Percentiles rank a stretch among this genome's conserved stretches.
phyloP scores from a whole-genome alignment of 768 basidiomycete species.

The Naganishia vishniacii region DNA sequence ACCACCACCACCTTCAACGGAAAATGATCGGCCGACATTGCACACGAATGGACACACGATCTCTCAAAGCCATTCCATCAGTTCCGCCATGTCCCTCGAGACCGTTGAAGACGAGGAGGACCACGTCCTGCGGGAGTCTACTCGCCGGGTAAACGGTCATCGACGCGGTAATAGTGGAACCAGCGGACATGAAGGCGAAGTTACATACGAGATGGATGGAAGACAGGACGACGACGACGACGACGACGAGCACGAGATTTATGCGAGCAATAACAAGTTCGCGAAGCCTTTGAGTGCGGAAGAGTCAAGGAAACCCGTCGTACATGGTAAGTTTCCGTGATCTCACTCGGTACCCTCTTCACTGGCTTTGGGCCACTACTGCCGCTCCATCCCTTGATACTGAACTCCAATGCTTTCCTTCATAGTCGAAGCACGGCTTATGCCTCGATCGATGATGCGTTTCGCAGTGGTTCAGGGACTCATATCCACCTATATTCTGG shows the following conservation, averaged over 20 bases:
- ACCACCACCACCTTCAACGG: not conserved
- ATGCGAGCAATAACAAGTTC: slow-evolving; percentile 13
- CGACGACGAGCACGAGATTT: slow-evolving; percentile 8
- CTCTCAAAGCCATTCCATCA: slow-evolving; percentile 9
- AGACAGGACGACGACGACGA: too few species aligned
- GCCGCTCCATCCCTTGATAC: too few species aligned
- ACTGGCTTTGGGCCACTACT: not conserved
- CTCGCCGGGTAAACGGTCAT: not conserved
- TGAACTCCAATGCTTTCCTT: not conserved
- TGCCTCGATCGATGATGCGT: slow-evolving; percentile 13
- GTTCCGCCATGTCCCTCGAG: slow-evolving; percentile 7
- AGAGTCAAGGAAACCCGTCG: slow-evolving; percentile 16
- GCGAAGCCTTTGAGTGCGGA: not conserved
- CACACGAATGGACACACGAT: slow-evolving; percentile 7
- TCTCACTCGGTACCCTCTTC: not conserved
- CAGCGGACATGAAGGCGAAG: not conserved
- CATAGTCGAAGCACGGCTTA: slow-evolving; percentile 13
- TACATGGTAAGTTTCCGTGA: not conserved
- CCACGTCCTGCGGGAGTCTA: not conserved
- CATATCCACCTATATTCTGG: slow-evolving; percentile 57
- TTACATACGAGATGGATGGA: not conserved
- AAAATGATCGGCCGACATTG: not conserved
- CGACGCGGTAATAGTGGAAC: not conserved
- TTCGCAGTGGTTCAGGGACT: slow-evolving; percentile 31
- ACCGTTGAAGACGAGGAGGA: not conserved